Conservation (phyloP, 2,329 filamentous ascomycete genomes). For the Aspergillus clavatus region DNA sequence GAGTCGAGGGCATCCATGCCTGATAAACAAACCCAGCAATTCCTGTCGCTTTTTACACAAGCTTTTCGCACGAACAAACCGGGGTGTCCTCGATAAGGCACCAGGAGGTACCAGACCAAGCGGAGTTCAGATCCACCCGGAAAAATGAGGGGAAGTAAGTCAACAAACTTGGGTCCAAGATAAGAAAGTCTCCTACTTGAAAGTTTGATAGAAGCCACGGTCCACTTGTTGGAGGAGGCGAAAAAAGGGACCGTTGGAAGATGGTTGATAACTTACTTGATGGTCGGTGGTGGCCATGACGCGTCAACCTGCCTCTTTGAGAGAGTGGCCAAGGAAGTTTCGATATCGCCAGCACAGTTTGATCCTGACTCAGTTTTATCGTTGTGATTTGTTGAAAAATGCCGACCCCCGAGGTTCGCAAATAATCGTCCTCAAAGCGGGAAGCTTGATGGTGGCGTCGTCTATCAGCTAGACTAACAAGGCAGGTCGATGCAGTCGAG, state of each 20-base stretch:
- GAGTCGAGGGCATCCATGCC: background rate
- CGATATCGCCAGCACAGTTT: no score
- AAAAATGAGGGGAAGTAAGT: background rate
- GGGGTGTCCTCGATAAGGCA: background rate
- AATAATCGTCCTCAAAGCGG: no score
- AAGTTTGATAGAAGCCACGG: no score
- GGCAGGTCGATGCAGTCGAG: background rate
- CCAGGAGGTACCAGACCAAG: background rate
- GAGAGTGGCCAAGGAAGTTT: background rate
- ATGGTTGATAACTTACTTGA: no score
- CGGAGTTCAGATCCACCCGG: background rate
- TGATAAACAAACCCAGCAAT: background rate
- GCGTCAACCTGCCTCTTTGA: constrained; percentile 20
- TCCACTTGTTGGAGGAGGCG: background rate
- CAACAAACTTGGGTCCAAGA: background rate
- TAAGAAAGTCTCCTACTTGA: no score
- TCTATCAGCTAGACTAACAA: background rate
- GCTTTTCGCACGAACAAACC: background rate
- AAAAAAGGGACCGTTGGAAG: background rate
- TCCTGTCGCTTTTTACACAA: background rate
- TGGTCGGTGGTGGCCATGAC: no score
- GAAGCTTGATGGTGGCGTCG: no score
- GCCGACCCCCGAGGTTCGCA: no score
- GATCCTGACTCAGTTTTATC: no score
- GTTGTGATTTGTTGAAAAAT: background rate